Percentiles rank a stretch among this genome's conserved stretches.
Conservation (phyloP, 2,329 filamentous ascomycete genomes). For the Hypoxylon sp. region DNA sequence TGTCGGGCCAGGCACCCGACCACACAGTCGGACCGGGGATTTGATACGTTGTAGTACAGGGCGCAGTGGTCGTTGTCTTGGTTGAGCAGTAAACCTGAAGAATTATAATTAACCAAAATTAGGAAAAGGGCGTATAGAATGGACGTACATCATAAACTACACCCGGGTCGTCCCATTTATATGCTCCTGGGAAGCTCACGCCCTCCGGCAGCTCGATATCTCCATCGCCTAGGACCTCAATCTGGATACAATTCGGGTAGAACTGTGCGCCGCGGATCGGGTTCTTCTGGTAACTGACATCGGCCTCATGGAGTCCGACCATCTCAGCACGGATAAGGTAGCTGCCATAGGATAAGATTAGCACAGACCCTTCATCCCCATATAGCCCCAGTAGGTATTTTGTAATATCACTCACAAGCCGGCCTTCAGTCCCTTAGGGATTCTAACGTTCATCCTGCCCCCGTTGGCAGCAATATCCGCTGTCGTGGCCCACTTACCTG, state of each 20-base stretch:
- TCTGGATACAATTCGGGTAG: slow-evolving; percentile 40
- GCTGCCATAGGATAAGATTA: slow-evolving; percentile 48
- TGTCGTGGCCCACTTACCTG: slow-evolving; percentile 35
- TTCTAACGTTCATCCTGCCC: slow-evolving; percentile 28
- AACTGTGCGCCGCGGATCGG: slow-evolving; percentile 40
- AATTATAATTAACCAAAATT: not conserved
- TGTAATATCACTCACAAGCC: slow-evolving; percentile 27
- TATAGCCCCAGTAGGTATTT: too few relatives aligned
- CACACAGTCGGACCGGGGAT: slow-evolving; percentile 31
- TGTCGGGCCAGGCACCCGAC: slow-evolving; percentile 31
- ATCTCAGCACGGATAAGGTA: slow-evolving; percentile 63
- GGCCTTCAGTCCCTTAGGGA: slow-evolving; percentile 35
- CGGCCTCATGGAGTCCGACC: slow-evolving; percentile 58
- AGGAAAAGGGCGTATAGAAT: not conserved
- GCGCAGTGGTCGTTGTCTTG: slow-evolving; percentile 30
- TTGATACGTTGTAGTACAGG: slow-evolving; percentile 29
- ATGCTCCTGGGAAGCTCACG: slow-evolving; percentile 36
- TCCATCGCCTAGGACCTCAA: slow-evolving; percentile 38
- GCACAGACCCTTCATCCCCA: not conserved
- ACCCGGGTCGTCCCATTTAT: slow-evolving; percentile 32
- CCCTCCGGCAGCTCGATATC: slow-evolving; percentile 30
- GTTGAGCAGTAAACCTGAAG: slow-evolving; percentile 31
- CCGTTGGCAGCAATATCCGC: slow-evolving; percentile 27
- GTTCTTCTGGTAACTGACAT: slow-evolving; percentile 34
- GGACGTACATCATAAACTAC: slow-evolving; percentile 30